Conservation (phyloP, 2,329 filamentous ascomycete species). For the Chaetomium olivaceum region DNA sequence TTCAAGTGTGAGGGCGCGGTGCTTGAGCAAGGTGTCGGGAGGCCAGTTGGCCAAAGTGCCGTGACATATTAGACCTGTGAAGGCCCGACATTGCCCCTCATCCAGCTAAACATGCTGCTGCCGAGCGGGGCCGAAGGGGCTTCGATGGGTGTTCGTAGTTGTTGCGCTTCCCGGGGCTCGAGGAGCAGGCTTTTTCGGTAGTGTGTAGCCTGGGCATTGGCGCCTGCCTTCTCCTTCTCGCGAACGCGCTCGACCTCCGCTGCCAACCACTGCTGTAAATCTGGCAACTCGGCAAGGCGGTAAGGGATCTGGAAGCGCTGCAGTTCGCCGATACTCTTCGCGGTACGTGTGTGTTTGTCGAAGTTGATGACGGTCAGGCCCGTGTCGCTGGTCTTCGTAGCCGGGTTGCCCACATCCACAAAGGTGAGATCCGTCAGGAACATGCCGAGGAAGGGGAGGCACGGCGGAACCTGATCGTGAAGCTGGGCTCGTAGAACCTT, state of each 20-base stretch:
- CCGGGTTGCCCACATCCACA: conserved; percentile 88
- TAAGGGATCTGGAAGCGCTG: conserved; percentile 97
- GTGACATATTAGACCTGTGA: conserved; percentile 20
- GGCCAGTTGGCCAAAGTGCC: neutral
- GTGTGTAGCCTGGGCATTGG: conserved; percentile 60
- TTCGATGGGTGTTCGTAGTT: conserved; percentile 36
- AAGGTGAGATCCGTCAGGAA: conserved; percentile 96
- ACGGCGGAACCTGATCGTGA: conserved; percentile 84
- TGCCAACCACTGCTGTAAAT: conserved; percentile 92
- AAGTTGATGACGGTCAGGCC: conserved; percentile 89
- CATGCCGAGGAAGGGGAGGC: conserved; percentile 92
- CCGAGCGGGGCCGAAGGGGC: conserved; percentile 20
- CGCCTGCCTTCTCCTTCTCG: conserved; percentile 49
- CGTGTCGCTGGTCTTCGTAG: conserved; percentile 69
- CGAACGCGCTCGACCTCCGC: conserved; percentile 77
- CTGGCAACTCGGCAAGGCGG: conserved; percentile 75
- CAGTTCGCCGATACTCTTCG: conserved; percentile 91
- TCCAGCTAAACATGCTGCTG: conserved; percentile 37
- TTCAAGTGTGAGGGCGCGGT: neutral
- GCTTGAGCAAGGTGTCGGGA: neutral
- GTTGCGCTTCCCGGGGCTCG: conserved; percentile 66
- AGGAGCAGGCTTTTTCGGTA: conserved; percentile 84
- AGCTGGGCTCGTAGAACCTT: conserved; percentile 80
- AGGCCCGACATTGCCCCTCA: conserved; percentile 31
- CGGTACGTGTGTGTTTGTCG: conserved; percentile 92